Percentiles rank a stretch among this genome's conserved stretches.
phyloP scores from a whole-genome alignment of 805 yeast genomes.

The Myxozyma vanderwaltii region DNA sequence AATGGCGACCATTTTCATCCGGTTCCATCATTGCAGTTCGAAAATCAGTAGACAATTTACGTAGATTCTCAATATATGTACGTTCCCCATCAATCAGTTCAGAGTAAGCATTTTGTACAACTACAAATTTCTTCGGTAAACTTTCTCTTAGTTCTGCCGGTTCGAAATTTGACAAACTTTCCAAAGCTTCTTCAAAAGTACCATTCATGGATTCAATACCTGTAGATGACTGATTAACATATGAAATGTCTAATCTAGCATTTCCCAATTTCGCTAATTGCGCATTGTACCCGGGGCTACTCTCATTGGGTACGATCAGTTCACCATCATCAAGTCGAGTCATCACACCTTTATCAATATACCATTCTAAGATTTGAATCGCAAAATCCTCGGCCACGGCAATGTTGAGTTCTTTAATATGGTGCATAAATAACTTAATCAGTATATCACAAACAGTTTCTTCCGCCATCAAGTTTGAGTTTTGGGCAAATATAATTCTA shows the following conservation, averaged over 20 bases:
- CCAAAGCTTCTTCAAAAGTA: neutral
- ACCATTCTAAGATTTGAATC: constrained; percentile 36
- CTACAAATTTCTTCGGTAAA: constrained; percentile 47
- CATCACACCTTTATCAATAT: constrained; percentile 36
- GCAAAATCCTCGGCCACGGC: constrained; percentile 41
- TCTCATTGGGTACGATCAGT: constrained; percentile 15
- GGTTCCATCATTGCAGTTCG: constrained; percentile 42
- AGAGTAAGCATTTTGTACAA: constrained; percentile 71
- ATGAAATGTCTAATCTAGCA: constrained; percentile 40
- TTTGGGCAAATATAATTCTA: constrained; percentile 19
- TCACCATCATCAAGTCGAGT: constrained; percentile 1
- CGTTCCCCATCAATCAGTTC: constrained; percentile 74
- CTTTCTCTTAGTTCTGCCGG: constrained; percentile 15
- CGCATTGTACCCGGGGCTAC: constrained; percentile 12
- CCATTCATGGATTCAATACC: constrained; percentile 5
- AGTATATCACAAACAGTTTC: constrained; percentile 33
- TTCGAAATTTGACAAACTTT: constrained; percentile 18
- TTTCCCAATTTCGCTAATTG: constrained; percentile 35
- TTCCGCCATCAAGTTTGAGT: constrained; percentile 23
- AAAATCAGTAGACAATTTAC: constrained; percentile 61
- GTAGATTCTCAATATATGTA: constrained; percentile 67
- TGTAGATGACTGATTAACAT: constrained; percentile 4
- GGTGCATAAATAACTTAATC: constrained; percentile 36
- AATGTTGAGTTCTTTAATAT: constrained; percentile 40
- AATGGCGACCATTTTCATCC: constrained; percentile 42